These are phyloP conservation scores for Aspergillus flavus DNA, from an alignment of 2,329 filamentous ascomycete species.

Conservation along the genomic window DNA sequence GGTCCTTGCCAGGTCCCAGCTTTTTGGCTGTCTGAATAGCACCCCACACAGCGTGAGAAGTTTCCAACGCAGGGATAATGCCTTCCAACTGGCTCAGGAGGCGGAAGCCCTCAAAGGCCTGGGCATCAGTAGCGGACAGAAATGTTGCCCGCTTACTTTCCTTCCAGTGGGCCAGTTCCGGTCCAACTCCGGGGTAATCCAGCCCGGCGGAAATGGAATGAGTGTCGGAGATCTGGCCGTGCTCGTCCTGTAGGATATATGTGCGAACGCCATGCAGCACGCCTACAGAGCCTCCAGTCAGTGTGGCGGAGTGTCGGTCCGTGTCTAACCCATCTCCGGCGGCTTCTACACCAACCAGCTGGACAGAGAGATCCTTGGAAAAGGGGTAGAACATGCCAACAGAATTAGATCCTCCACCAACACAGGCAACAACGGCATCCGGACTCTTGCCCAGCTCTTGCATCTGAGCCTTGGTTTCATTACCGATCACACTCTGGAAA, in stretches of 20 bases:
- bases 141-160: slow-evolving; percentile 81
- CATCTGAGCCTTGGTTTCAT: slow-evolving; percentile 92
- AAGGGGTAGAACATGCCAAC: slow-evolving; percentile 98
- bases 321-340: slow-evolving; percentile 87
- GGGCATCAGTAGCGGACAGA: slow-evolving; percentile 82
- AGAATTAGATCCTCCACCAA: slow-evolving; percentile 90
- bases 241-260: slow-evolving; percentile 84
- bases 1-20: slow-evolving; percentile 78
- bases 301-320: slow-evolving; percentile 76
- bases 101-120: slow-evolving; percentile 83
- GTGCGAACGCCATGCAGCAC: slow-evolving; percentile 94
- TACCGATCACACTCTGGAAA: slow-evolving; percentile 92
- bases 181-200: slow-evolving; percentile 93
- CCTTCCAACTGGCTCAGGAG: slow-evolving; percentile 84
- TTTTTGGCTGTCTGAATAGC: slow-evolving; percentile 85
- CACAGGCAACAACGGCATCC: slow-evolving; percentile 96
- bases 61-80: slow-evolving; percentile 92
- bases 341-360: slow-evolving; percentile 90
- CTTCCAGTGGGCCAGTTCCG: slow-evolving; percentile 88
- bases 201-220: slow-evolving; percentile 92
- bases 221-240: slow-evolving; percentile 88
- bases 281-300: slow-evolving; percentile 81
- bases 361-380: slow-evolving; percentile 74
- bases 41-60: slow-evolving; percentile 84
- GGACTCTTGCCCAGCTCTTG: slow-evolving; percentile 79